Base-by-base conservation (phyloP, 495 filamentous ascomycete species). In the Talaromyces proteolyticus region DNA sequence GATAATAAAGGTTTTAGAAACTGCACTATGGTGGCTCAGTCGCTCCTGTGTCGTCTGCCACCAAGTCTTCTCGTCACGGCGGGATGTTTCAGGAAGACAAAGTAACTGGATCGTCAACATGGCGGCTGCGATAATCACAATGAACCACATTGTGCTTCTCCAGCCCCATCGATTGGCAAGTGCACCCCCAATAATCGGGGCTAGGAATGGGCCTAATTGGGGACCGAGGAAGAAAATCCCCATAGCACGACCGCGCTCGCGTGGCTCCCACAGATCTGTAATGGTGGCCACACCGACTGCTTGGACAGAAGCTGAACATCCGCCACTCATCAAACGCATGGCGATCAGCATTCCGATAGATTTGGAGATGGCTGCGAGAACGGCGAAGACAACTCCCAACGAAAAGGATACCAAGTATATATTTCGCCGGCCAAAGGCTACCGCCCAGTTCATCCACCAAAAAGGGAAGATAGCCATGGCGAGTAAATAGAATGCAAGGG, bases 401-500 rank as follows among this genome's bases (percentile, higher is more conserved):
- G 71, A 57, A 59, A 92, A 92, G 2, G 85, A 89, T 29, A 77
- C 65, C 18, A 92, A 59, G 64, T 91, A 91, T 46, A 92, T 86
- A 17, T 77, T 84, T 23, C 88, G 72, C 5, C 88, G 77, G 23
- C 88, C 88, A 3, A 82, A 62, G 0, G 75, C 76, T 60, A 90
- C 88, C 2, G 83, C 85, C 61, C 90, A 89, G 10, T 75, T 79
- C 4, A 83, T 87, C 87, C 87, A 91, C 86, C 86, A 91, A 2
- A 91, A 74, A 1, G 87, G 87, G 51, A 86, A 89, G 37, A 91
- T 84, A 29, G 79, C 75, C 85, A 91, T 87, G 44, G 75, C 63
- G 5, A 90, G 72, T 86, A 90, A 87, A 57, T 88, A 90, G 29
- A 89, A 60, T 7, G 88, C 84, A 5, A 88, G 77, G 14, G 83